These are phyloP conservation scores for Aspergillus sp. DNA, from an alignment of 2,329 filamentous ascomycete genomes.

Conservation along the genomic window DNA sequence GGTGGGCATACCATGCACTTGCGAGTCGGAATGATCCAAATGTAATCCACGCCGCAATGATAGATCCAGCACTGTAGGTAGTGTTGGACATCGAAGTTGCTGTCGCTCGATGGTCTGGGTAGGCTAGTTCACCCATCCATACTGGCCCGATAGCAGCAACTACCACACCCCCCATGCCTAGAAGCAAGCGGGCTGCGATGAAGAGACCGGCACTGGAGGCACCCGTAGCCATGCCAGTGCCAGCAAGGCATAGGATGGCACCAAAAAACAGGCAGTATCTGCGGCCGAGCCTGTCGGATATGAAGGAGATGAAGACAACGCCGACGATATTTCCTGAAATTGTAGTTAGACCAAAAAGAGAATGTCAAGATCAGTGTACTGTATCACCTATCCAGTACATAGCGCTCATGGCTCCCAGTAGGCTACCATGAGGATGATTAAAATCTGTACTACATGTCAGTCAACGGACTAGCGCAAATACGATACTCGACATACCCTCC, in stretches of 20 bases:
- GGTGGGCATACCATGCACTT: background rate
- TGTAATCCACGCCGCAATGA: background rate
- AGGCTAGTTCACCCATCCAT: background rate
- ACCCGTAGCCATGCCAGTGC: background rate
- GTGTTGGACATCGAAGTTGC: background rate
- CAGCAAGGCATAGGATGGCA: background rate
- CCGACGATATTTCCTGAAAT: background rate
- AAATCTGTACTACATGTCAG: background rate
- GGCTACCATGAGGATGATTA: background rate
- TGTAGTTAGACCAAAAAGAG: background rate
- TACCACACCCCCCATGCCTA: background rate
- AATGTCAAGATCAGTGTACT: background rate
- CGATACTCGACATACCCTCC: background rate
- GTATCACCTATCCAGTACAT: constrained; percentile 2
- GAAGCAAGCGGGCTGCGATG: background rate
- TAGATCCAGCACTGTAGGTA: background rate
- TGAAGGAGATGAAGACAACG: constrained; percentile 1
- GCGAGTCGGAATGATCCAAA: constrained; percentile 1
- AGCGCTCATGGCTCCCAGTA: background rate
- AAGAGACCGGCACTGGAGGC: background rate
- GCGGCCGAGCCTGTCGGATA: background rate
- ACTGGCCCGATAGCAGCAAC: background rate
- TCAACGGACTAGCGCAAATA: background rate
- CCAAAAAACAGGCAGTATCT: background rate
- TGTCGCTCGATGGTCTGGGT: background rate